These are phyloP conservation scores for Dictyostelium capitatum DNA, from an alignment of 78 protist species.

Conservation along the genomic window DNA sequence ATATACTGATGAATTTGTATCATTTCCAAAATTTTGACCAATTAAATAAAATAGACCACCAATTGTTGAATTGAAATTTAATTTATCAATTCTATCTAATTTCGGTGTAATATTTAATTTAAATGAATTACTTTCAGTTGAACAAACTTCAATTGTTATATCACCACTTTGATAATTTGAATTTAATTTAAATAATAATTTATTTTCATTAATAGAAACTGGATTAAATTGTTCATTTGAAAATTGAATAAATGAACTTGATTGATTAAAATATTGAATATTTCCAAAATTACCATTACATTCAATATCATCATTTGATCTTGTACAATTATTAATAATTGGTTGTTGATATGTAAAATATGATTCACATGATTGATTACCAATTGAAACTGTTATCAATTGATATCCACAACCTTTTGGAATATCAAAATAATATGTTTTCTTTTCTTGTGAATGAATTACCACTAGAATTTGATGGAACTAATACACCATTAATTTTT, in stretches of 20 bases:
- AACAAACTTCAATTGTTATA: too few relatives aligned
- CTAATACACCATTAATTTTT: neutral
- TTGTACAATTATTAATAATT: neutral
- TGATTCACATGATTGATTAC: neutral
- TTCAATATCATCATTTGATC: neutral
- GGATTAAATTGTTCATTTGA: neutral
- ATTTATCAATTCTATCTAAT: neutral
- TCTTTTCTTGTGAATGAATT: neutral
- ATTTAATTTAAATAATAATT: too few relatives aligned
- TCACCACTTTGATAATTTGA: neutral
- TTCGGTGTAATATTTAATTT: neutral
- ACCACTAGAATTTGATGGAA: too few relatives aligned
- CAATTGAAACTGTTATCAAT: neutral
- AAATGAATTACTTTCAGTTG: neutral
- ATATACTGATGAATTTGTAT: too few relatives aligned
- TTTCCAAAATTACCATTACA: neutral
- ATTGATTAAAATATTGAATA: too few relatives aligned
- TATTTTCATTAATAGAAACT: neutral
- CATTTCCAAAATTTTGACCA: neutral
- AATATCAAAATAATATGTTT: neutral
- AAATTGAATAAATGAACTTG: too few relatives aligned
- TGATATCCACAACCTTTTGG: neutral
- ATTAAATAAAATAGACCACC: neutral
- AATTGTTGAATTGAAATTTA: neutral
- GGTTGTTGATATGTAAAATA: neutral